These are phyloP conservation scores for Phytopythium mirpurense DNA, from an alignment of 352 stramenopile genomes.

Conservation along the genomic window DNA sequence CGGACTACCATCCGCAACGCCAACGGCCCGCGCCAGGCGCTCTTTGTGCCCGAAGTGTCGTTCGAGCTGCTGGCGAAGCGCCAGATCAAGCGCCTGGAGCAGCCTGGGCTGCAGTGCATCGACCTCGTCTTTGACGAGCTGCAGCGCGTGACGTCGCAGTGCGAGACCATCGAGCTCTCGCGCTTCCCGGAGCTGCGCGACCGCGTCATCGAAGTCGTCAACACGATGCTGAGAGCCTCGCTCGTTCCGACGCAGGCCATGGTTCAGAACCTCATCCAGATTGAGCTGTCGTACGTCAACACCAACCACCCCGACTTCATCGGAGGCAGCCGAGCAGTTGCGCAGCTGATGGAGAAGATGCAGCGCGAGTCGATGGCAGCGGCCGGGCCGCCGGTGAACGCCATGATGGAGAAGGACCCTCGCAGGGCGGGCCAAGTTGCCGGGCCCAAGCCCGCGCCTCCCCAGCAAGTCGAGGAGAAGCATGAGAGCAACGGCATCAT, in stretches of 20 bases:
- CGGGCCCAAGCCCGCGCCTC: neutral
- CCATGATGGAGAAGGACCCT: constrained; percentile 45
- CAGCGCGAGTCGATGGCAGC: constrained; percentile 78
- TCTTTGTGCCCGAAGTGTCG: constrained; percentile 98
- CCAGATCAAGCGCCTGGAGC: constrained; percentile 96
- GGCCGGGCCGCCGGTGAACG: constrained; percentile 23
- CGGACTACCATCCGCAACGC: constrained; percentile 98
- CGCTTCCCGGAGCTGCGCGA: constrained; percentile 95
- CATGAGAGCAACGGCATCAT: constrained; percentile 56
- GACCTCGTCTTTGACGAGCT: constrained; percentile 99
- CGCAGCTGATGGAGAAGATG: constrained; percentile 94
- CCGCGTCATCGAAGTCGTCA: constrained; percentile 94
- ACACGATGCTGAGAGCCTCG: constrained; percentile 79
- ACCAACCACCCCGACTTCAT: constrained; percentile 99
- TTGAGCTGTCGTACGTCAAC: constrained; percentile 99
- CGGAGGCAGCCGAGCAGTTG: constrained; percentile 92
- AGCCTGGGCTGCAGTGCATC: constrained; percentile 95
- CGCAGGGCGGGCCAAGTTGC: constrained; percentile 22
- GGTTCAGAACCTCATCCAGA: constrained; percentile 98
- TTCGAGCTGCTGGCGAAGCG: constrained; percentile 98
- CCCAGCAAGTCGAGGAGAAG: constrained; percentile 30
- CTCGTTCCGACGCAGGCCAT: constrained; percentile 86
- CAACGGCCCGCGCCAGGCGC: constrained; percentile 94
- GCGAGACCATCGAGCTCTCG: constrained; percentile 94
- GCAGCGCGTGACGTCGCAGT: constrained; percentile 93